phyloP scores from a whole-genome alignment of 495 filamentous ascomycete species.

The Tricharina praecox region DNA sequence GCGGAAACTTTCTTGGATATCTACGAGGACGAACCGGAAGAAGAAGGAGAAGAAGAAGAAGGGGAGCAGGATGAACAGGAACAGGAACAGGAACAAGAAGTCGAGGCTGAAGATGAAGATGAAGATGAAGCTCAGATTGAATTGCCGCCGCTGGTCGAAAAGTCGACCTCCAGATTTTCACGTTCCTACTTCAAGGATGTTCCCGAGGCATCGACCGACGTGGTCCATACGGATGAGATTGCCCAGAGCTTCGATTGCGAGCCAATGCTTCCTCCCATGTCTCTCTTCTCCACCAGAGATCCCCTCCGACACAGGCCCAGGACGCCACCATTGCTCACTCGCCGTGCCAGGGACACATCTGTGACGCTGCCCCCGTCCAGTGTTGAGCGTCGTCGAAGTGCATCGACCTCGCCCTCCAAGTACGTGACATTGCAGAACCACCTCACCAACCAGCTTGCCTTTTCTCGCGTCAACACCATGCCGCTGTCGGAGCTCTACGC shows the following conservation, averaged over 20 bases:
- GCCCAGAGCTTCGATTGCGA: constrained; percentile 7
- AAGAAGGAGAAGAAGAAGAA: no score
- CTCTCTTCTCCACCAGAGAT: constrained; percentile 20
- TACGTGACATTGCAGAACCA: constrained; percentile 48
- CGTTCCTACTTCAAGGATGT: constrained; percentile 29
- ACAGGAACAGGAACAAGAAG: no score
- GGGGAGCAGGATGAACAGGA: no score
- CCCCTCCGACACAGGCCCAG: constrained; percentile 13
- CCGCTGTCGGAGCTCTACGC: constrained; percentile 74
- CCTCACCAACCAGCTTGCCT: constrained; percentile 87
- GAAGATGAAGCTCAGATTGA: background rate
- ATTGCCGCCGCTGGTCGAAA: background rate
- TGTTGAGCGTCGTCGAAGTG: constrained; percentile 23
- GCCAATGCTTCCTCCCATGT: background rate
- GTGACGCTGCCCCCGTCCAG: constrained; percentile 11
- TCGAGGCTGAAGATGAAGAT: constrained; percentile 20
- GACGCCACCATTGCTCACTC: constrained; percentile 12
- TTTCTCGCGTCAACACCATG: constrained; percentile 80
- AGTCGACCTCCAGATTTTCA: background rate
- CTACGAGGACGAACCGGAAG: constrained; percentile 38
- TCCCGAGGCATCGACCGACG: constrained; percentile 39
- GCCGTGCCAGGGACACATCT: constrained; percentile 6
- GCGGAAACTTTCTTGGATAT: constrained; percentile 31
- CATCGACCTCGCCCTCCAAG: constrained; percentile 28
- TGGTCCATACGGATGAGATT: constrained; percentile 17